Conservation (phyloP, 148 eudicot species). For the Simmondsia chinensis region DNA sequence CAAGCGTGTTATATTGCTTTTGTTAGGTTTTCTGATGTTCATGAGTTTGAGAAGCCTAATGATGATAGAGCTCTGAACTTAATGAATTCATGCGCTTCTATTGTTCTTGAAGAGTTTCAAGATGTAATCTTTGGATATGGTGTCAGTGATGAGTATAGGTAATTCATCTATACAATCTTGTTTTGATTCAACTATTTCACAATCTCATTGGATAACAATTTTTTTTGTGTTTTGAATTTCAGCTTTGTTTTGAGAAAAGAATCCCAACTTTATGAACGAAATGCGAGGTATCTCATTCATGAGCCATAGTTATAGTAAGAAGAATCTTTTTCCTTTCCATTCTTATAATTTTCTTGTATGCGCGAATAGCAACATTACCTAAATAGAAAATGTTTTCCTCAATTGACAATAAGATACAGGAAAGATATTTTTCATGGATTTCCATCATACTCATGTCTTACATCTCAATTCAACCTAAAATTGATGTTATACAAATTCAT, state of each 20-base stretch:
- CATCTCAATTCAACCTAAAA: too few species aligned
- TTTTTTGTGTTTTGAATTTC: conserved; percentile 18
- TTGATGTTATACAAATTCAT: too few species aligned
- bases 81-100: conserved; percentile 89
- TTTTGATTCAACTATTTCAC: neutral
- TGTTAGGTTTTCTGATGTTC: conserved; percentile 81
- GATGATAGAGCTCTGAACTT: conserved; percentile 79
- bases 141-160: conserved; percentile 85
- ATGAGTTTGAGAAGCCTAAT: conserved; percentile 93
- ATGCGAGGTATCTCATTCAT: conserved; percentile 37
- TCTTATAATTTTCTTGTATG: too few species aligned
- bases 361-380: too few species aligned
- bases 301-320: too few species aligned
- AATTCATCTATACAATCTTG: neutral
- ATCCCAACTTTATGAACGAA: conserved; percentile 50
- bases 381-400: too few species aligned
- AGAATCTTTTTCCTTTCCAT: too few species aligned
- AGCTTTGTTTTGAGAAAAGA: conserved; percentile 72
- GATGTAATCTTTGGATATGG: conserved; percentile 74
- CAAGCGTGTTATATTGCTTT: conserved; percentile 18
- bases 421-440: neutral
- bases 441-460: neutral
- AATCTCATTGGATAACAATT: neutral
- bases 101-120: conserved; percentile 61
- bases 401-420: too few species aligned